phyloP scores from a whole-genome alignment of 139 green algal genomes.

The Micractinium sp. region DNA sequence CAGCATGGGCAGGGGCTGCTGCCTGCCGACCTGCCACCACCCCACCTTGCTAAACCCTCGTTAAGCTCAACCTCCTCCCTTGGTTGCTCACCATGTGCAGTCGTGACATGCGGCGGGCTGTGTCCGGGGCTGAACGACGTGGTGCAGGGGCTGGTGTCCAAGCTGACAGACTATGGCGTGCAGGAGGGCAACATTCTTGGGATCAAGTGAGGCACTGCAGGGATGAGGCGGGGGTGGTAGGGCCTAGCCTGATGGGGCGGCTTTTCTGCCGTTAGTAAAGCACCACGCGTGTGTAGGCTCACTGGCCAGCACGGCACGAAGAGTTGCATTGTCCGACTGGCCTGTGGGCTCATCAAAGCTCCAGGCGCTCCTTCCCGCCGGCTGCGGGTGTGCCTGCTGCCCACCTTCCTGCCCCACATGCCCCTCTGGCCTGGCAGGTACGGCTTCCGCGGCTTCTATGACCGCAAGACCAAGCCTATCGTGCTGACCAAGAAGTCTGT shows the following conservation, averaged over 20 bases:
- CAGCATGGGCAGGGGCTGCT: too few relatives aligned
- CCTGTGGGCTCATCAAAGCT: neutral
- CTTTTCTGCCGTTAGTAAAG: neutral
- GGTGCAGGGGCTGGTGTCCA: constrained; percentile 88
- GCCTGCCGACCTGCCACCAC: too few relatives aligned
- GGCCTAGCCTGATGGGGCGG: neutral
- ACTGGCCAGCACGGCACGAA: neutral
- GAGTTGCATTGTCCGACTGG: neutral
- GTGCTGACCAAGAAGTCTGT: constrained; percentile 85
- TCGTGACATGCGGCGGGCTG: constrained; percentile 97
- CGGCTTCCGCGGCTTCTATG: constrained; percentile 90
- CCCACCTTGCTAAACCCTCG: neutral
- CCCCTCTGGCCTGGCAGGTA: constrained; percentile 52
- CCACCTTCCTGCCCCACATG: neutral
- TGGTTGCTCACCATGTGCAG: neutral
- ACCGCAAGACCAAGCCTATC: constrained; percentile 75
- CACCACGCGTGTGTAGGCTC: too few relatives aligned
- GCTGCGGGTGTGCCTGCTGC: neutral
- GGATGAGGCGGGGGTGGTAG: neutral
- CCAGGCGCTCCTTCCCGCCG: neutral
- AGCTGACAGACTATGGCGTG: constrained; percentile 91
- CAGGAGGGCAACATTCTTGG: constrained; percentile 90
- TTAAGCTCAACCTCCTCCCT: neutral
- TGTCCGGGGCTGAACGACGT: constrained; percentile 99
- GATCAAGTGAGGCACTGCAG: constrained; percentile 72